A percentile compares a stretch with the other conserved stretches of the same genome.
phyloP scores from a whole-genome alignment of 2,329 filamentous ascomycete species.

The Cladosporium halotolerans region DNA sequence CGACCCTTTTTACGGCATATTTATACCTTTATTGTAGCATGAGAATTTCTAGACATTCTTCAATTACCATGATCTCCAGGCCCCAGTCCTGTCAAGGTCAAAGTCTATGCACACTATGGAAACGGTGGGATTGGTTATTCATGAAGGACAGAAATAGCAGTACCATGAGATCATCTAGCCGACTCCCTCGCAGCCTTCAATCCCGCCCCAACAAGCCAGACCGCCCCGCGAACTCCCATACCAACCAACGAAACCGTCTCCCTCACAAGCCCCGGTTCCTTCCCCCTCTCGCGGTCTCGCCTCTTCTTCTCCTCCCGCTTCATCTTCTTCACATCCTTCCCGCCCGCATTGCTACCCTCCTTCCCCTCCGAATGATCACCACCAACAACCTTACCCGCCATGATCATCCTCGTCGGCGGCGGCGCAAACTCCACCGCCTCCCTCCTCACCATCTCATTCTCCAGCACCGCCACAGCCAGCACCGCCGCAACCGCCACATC shows the following conservation, averaged over 20 bases:
- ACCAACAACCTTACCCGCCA: background rate
- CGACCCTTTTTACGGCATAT: too few relatives aligned
- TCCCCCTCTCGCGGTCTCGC: conserved; percentile 23
- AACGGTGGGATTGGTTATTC: too few relatives aligned
- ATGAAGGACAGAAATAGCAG: background rate
- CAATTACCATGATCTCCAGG: too few relatives aligned
- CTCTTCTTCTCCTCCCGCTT: conserved; percentile 14
- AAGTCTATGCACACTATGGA: too few relatives aligned
- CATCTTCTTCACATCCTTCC: conserved; percentile 10
- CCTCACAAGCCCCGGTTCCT: conserved; percentile 34
- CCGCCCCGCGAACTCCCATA: conserved; percentile 37
- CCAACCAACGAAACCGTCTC: conserved; percentile 35
- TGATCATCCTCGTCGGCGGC: conserved; percentile 22
- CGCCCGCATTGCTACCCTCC: conserved; percentile 9
- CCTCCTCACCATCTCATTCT: conserved; percentile 28
- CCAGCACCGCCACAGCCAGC: conserved; percentile 40
- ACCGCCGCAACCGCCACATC: conserved; percentile 40
- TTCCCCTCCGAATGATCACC: background rate
- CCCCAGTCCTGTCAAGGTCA: too few relatives aligned
- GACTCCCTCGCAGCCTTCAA: conserved; percentile 33
- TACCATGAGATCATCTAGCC: background rate
- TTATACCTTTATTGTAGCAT: too few relatives aligned
- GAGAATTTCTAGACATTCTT: too few relatives aligned
- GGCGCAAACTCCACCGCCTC: conserved; percentile 27
- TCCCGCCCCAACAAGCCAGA: conserved; percentile 36